Percentiles rank a stretch among this genome's conserved stretches.
Conservation (phyloP, 345 rosid genomes). For the Acer yangbiense region DNA sequence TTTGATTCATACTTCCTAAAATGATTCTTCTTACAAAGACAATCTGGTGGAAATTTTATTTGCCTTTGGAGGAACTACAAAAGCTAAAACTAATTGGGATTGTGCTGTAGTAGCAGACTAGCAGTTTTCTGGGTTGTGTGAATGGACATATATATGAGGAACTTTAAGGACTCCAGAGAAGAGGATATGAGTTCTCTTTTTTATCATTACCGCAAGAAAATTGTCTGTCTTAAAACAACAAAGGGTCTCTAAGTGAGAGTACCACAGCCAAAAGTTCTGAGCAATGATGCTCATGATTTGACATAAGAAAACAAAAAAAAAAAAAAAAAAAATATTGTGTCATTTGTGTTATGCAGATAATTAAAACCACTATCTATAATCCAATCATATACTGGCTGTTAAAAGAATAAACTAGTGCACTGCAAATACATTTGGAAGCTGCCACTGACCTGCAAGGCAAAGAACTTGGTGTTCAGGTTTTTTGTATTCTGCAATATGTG, state of each 20-base stretch:
- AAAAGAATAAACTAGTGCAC: not conserved
- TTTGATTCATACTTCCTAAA: not conserved
- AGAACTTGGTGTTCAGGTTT: slow-evolving; percentile 92
- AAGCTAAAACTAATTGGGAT: too few relatives aligned
- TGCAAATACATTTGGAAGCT: not conserved
- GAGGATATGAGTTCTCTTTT: too few relatives aligned
- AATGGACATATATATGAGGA: too few relatives aligned
- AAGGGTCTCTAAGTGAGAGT: not conserved
- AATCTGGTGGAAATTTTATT: too few relatives aligned
- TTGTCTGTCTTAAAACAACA: not conserved
- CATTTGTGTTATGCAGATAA: not conserved
- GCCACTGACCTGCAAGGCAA: slow-evolving; percentile 81
- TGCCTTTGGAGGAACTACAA: too few relatives aligned
- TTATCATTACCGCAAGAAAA: not conserved
- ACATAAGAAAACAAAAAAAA: not conserved
- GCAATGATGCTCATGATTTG: not conserved
- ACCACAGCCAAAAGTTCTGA: not conserved
- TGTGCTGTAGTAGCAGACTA: too few relatives aligned
- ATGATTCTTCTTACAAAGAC: too few relatives aligned
- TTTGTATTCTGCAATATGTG: slow-evolving; percentile 80
- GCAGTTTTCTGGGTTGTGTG: too few relatives aligned
- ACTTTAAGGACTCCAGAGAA: too few relatives aligned
- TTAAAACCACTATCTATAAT: not conserved
- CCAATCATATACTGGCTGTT: not conserved
- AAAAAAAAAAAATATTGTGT: too few relatives aligned